Evolutionary conservation across 2,329 filamentous ascomycete genomes (phyloP), one percentile per base, ranked within the genome.

Genomic region (Claviceps sorghi): DNA sequence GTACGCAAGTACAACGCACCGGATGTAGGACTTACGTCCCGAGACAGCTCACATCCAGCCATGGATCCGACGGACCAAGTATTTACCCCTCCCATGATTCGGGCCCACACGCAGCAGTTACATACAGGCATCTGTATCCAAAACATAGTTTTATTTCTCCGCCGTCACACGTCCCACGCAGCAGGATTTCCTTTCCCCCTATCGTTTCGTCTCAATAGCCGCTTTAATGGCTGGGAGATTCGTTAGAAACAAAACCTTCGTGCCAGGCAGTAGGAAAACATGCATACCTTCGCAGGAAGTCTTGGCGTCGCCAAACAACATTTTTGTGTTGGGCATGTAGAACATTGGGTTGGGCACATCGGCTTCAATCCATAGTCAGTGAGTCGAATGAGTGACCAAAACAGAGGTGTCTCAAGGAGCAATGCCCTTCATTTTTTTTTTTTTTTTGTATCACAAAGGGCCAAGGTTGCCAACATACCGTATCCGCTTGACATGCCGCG

Each of bases 341-440:
- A 94, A 93, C 87, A 95, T 90, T 1, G 89, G 88, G 64, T 95
- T 95, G 11, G 85, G 86, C 10, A 95, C 87, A 68, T 95, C 88
- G 21, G 89, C 85, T 86, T 59, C 40, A 2, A 15, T 38, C 19
- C 54, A 63, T 56, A 62, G 62, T 49, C 34, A 10, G 2, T 48
- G 1, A 19, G 2, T 19, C 17, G 10, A 15, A 46, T 46, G 10
- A 9, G 13, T n/a, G 30, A 38, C 36, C 36, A 38, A 38, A 32
- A 29, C 22, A 43, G 10, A 43, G 9, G 3, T 43, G 19, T 8
- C 17, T 32, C 29, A 21, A 17, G 10, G 26, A 26, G 26, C 26
- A 5, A 26, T 26, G 26, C 26, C 26, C 5, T 26, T 26, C 5
- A 3, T 26, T 26, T 26, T 26, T 26, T 26, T 5, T 26, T 26